Evolutionary conservation across 805 yeast species (phyloP), one percentile per base, ranked within the genome.

Genomic region (Saccharomycopsis amapae): DNA sequence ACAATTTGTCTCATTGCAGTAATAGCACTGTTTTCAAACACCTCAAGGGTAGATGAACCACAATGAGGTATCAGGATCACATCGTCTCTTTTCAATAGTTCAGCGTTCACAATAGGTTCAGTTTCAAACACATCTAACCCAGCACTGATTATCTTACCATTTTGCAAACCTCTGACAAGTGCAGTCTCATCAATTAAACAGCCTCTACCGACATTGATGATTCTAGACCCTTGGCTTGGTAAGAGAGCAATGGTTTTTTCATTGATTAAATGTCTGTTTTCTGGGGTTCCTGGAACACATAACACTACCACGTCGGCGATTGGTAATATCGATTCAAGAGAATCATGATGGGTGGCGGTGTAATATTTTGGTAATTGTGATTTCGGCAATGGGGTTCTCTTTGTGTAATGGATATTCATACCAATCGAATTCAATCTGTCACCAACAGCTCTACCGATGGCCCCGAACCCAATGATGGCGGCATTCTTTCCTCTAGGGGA

Each of bases 131-230:
- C 94, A 56, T 85, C 94, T 12, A 83, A 58, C 13, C 88, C 94
- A 49, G 76, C 81, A 4, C 82, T 64, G 32, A 78, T 75, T 25
- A 85, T 70, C 54, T 81, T 78, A 15, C 89, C 89, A 2, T 66
- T 59, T 55, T 78, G 74, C 53, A 85, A 66, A 5, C 75, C 75
- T 18, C 67, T 66, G 5, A 75, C 68, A 46, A 85, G 60, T 4
- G 80, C 80, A 2, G 59, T 44, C 60, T 84, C 89, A 59, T 84
- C 82, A 53, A 82, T 74, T 35, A 88, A 78, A 2, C 90, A 82
- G 17, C 97, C 97, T 58, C 97, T 75, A 4, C 96, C 93, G 10
- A 95, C 86, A 65, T 88, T 88, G 18, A 50, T 43, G 28, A 80
- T 56, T 45, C 76, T 65, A 31, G 69, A 58, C 3, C 74, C 74